phyloP scores from a whole-genome alignment of 768 basidiomycete species.

The Solioccasus polychromus region DNA sequence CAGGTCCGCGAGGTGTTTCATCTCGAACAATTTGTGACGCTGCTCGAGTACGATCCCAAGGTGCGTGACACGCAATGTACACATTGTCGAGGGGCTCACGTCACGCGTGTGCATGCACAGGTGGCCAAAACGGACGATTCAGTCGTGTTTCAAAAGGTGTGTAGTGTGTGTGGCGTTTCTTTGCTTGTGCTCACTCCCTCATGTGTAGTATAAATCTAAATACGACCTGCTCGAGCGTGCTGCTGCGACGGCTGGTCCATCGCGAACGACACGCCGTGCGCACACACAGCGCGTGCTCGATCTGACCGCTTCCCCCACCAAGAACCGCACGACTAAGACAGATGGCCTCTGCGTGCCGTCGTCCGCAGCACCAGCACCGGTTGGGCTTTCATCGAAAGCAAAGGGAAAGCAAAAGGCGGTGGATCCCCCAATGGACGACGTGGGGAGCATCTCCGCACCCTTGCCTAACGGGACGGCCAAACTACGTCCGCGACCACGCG shows the following conservation, averaged over 20 bases:
- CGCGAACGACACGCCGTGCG: constrained; percentile 60
- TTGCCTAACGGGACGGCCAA: constrained; percentile 12
- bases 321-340: constrained; percentile 11
- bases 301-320: constrained; percentile 30
- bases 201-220: constrained; percentile 53
- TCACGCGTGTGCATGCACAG: constrained; percentile 42
- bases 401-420: constrained; percentile 33
- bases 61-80: constrained; percentile 35
- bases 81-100: constrained; percentile 1
- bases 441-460: constrained; percentile 8
- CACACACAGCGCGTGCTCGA: constrained; percentile 52
- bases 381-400: constrained; percentile 24
- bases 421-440: constrained; percentile 12
- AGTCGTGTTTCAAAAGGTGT: constrained; percentile 69
- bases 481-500: constrained; percentile 8
- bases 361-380: not conserved
- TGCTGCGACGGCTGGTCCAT: constrained; percentile 40
- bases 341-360: constrained; percentile 11
- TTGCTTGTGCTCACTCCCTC: constrained; percentile 3
- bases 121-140: constrained; percentile 71
- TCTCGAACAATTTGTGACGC: constrained; percentile 73
- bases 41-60: constrained; percentile 75
- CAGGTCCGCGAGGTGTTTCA: constrained; percentile 89
- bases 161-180: constrained; percentile 20
- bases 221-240: constrained; percentile 59